Conservation (phyloP, 805 yeast genomes). For the Yamadazyma paraphyllophila region DNA sequence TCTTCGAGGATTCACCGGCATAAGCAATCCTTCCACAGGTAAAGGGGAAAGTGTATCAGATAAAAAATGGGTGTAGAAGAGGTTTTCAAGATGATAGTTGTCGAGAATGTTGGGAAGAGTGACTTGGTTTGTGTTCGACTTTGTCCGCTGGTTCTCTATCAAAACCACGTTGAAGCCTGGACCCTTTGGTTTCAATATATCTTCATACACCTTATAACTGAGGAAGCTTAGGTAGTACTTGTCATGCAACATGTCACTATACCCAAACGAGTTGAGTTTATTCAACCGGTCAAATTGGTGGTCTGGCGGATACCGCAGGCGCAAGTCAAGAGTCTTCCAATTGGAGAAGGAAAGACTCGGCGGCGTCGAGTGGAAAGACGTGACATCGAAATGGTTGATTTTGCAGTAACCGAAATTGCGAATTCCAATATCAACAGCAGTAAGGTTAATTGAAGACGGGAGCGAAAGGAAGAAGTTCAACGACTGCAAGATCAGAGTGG, state of each 20-base stretch:
- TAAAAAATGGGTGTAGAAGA: slow-evolving; percentile 30
- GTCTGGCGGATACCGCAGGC: slow-evolving; percentile 6
- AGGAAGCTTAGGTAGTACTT: slow-evolving; percentile 13
- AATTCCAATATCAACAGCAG: slow-evolving; percentile 41
- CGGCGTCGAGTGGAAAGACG: not conserved
- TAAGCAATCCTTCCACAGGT: slow-evolving; percentile 16
- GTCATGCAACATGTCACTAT: slow-evolving; percentile 4
- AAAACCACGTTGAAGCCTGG: slow-evolving; percentile 21
- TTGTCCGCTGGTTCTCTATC: slow-evolving; percentile 40
- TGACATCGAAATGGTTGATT: slow-evolving; percentile 4
- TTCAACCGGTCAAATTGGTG: slow-evolving; percentile 7
- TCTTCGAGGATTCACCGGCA: slow-evolving; percentile 34
- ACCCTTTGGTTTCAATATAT: slow-evolving; percentile 17
- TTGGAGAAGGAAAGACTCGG: slow-evolving; percentile 3
- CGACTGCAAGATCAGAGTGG: slow-evolving; percentile 5
- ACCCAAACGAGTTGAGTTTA: slow-evolving; percentile 4
- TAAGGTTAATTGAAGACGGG: slow-evolving; percentile 14
- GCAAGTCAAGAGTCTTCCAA: slow-evolving; percentile 18
- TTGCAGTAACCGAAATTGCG: slow-evolving; percentile 42
- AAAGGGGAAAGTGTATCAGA: slow-evolving; percentile 10
- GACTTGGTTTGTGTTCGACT: slow-evolving; percentile 29
- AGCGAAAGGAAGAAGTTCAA: slow-evolving; percentile 8
- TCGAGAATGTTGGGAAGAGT: slow-evolving; percentile 39
- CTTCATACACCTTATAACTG: slow-evolving; percentile 18
- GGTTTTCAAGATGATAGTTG: slow-evolving; percentile 38